Evolutionary conservation across 2,329 filamentous ascomycete genomes (phyloP).

Genomic region (Scortechinia acanthostroma): DNA sequence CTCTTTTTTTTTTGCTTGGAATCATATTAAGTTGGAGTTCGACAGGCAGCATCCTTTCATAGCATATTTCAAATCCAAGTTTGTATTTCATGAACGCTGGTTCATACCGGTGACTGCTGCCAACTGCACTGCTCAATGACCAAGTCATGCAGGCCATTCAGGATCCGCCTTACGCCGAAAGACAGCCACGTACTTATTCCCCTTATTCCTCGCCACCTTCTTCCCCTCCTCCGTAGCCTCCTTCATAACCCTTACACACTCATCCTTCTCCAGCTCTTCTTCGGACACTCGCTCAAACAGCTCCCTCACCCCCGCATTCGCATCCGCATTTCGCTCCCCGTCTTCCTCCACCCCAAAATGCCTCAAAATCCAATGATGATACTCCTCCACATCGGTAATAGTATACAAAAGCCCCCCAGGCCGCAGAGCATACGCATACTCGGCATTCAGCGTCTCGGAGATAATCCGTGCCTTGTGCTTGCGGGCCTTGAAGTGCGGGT

Average conservation of each 20-base stretch:
- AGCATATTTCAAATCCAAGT: too few species aligned
- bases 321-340: neutral
- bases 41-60: too few species aligned
- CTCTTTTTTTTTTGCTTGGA: neutral
- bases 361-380: conserved; percentile 87
- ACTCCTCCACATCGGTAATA: conserved; percentile 91
- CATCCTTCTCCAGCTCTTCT: conserved; percentile 61
- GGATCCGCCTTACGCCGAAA: conserved; percentile 78
- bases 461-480: conserved; percentile 98
- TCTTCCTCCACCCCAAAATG: conserved; percentile 58
- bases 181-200: conserved; percentile 83
- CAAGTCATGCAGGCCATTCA: neutral
- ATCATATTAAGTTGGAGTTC: too few species aligned
- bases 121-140: too few species aligned
- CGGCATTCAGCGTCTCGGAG: conserved; percentile 76
- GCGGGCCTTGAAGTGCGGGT: conserved; percentile 93
- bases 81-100: too few species aligned
- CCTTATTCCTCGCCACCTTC: conserved; percentile 86
- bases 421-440: conserved; percentile 81
- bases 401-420: conserved; percentile 88
- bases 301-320: neutral
- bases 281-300: conserved; percentile 71
- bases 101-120: too few species aligned
- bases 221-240: conserved; percentile 92
- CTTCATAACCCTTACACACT: conserved; percentile 69